Evolutionary conservation across 371 early-diverging fungal species (phyloP), one percentile per base, ranked within the genome.

Genomic region (Coemansia sp.): DNA sequence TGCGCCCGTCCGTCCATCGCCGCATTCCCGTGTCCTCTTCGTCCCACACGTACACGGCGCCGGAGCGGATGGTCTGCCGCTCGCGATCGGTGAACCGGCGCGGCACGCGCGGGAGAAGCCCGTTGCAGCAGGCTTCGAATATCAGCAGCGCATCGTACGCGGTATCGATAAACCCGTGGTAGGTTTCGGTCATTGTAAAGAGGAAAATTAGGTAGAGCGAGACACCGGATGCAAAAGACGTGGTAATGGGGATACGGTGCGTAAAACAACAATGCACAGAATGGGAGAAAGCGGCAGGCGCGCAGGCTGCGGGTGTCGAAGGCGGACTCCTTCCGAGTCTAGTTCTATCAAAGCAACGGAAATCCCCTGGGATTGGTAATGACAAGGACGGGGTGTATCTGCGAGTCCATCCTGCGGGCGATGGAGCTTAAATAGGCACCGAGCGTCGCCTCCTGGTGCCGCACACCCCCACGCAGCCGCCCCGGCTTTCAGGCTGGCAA

Each of bases 1-100:
- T 83, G 30, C 86, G 81, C 13, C 93, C 92, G 74, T 93, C 94
- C 2, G 94, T 94, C 94, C 94, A 94, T 42, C 94, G 80, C 61
- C 89, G 89, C 72, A 94, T 91, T 7, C 93, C 90, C 5, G 90
- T 85, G 61, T 92, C 93, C 26, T 84, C 79, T 75, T 93, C 93
- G 70, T 90, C 90, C 87, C 90, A 92, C n/a, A 90, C 88, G 70
- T 90, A 93, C 0, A 92, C 86, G 1, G 92, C 87, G 1, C 93
- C 93, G 4, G 94, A 90, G n/a, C 83, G 83, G 63, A 94, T 91
- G 32, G 84, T 79, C 20, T 79, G 78, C 42, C 94, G 84, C 69
- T 94, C 92, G 55, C 85, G 85, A 32, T 89, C 88, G 38, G 90
- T 81, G 26, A 92, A 82, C 26, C 93, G 83, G n/a, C 93, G 84